Conservation (phyloP, 805 yeast species). For the Lipomyces starkeyi region DNA sequence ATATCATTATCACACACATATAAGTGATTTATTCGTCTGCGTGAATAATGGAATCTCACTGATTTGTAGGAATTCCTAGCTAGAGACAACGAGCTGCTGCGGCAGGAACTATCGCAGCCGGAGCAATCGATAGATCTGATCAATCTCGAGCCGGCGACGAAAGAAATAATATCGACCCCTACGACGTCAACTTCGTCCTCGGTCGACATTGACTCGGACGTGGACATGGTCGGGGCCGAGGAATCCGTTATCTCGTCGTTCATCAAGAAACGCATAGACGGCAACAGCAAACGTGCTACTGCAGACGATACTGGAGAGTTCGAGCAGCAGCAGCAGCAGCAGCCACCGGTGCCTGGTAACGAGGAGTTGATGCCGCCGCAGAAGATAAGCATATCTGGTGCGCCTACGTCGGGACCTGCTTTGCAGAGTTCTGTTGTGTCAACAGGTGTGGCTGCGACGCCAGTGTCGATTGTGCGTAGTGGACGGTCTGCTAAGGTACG, state of each 20-base stretch:
- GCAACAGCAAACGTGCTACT: neutral
- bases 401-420: neutral
- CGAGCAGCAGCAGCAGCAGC: too few species aligned
- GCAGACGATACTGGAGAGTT: neutral
- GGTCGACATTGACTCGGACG: neutral
- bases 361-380: neutral
- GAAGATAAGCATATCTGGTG: neutral
- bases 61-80: constrained; percentile 19
- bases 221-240: neutral
- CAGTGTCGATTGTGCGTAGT: constrained; percentile 13
- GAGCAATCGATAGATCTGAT: constrained; percentile 5
- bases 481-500: constrained; percentile 17
- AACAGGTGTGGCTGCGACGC: neutral
- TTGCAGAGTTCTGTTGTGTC: neutral
- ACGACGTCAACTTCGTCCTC: constrained; percentile 1
- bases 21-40: too few species aligned
- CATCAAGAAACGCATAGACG: neutral
- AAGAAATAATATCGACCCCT: neutral
- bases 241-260: neutral
- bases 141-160: constrained; percentile 5
- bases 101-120: constrained; percentile 11
- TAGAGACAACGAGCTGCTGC: constrained; percentile 25
- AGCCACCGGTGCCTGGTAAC: neutral
- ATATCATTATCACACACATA: neutral
- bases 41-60: neutral